Evolutionary conservation across 2,329 filamentous ascomycete species (phyloP).

Genomic region (Aspergillus candidus): DNA sequence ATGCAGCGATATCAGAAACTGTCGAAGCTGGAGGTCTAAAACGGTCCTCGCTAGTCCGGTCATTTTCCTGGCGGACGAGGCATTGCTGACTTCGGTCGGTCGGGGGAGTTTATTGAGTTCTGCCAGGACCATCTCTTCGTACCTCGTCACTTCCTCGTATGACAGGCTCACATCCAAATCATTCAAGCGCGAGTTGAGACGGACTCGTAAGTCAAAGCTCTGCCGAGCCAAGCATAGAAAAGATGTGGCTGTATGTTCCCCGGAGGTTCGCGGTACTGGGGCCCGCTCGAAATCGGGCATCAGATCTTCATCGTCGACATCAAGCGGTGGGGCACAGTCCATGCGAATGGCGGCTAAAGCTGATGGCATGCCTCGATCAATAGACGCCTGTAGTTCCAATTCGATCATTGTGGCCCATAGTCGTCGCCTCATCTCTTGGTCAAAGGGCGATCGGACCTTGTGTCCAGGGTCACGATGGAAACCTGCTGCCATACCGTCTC

Average conservation of each 20-base stretch:
- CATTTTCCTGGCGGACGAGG: too few relatives aligned
- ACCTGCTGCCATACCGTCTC: conserved; percentile 45
- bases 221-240: conserved; percentile 22
- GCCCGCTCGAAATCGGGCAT: neutral
- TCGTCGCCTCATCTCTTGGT: conserved; percentile 42
- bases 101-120: conserved; percentile 20
- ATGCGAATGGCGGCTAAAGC: conserved; percentile 12
- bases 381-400: conserved; percentile 46
- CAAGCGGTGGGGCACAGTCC: conserved; percentile 13
- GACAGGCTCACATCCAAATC: conserved; percentile 17
- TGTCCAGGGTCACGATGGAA: conserved; percentile 45
- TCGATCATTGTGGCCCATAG: conserved; percentile 50
- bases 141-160: conserved; percentile 20
- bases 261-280: neutral
- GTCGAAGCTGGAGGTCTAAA: conserved; percentile 23
- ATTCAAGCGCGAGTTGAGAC: conserved; percentile 24
- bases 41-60: conserved; percentile 11
- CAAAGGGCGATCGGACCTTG: conserved; percentile 34
- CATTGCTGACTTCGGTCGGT: conserved; percentile 9
- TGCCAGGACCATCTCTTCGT: conserved; percentile 21
- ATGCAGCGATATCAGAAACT: conserved; percentile 26
- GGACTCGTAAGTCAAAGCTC: conserved; percentile 21
- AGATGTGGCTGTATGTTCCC: conserved; percentile 19
- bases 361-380: conserved; percentile 46
- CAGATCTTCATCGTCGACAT: conserved; percentile 24